Evolutionary conservation across 306 rosid species (phyloP).

Genomic region (Prunus kanzakura): DNA sequence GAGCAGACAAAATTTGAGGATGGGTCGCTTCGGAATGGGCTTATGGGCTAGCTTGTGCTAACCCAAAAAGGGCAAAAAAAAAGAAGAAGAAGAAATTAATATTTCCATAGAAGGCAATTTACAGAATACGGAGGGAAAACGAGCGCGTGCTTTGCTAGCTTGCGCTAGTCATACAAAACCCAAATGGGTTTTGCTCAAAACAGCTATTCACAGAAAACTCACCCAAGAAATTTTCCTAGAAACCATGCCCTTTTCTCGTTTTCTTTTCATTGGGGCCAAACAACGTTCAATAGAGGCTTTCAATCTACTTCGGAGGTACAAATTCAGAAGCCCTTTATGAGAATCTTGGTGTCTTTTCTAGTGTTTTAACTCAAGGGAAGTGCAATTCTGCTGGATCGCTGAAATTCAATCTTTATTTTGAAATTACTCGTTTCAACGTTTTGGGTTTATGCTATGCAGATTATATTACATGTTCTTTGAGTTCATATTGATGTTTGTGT

Average conservation of each 20-base stretch:
- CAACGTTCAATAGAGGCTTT: slow-evolving; percentile 35
- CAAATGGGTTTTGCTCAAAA: too few species aligned
- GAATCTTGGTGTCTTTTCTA: neutral
- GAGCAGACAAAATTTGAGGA: too few species aligned
- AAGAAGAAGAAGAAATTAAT: too few species aligned
- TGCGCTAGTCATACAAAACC: too few species aligned
- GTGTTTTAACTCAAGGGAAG: neutral
- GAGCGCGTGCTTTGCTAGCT: too few species aligned
- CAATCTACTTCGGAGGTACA: slow-evolving; percentile 55
- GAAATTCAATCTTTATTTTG: neutral
- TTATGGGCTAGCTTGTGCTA: too few species aligned
- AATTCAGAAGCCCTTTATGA: slow-evolving; percentile 12
- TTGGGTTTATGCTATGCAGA: neutral
- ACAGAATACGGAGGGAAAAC: too few species aligned
- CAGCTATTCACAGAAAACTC: too few species aligned
- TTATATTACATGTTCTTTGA: neutral
- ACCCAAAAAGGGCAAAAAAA: too few species aligned
- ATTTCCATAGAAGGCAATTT: too few species aligned
- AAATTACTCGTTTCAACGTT: neutral
- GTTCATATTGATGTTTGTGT: neutral
- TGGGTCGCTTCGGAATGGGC: too few species aligned
- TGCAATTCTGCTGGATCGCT: neutral
- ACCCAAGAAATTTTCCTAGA: neutral
- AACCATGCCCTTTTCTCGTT: slow-evolving; percentile 55
- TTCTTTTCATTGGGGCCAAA: slow-evolving; percentile 38